These are phyloP conservation scores for Mortierella sp. DNA, from an alignment of 371 early-diverging fungal genomes.

Conservation along the genomic window DNA sequence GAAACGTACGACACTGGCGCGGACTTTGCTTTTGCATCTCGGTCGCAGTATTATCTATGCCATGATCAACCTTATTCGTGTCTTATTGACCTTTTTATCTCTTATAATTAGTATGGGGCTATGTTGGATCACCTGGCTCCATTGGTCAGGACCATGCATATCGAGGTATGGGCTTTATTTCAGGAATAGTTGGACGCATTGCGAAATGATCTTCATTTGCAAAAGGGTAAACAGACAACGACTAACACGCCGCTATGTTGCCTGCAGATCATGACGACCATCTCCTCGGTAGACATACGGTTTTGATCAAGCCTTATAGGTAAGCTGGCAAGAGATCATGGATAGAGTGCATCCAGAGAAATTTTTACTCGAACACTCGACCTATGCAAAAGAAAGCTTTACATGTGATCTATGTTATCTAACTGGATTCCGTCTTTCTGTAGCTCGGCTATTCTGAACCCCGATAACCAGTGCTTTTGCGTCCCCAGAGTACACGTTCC, in stretches of 20 bases:
- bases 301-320: constrained; percentile 46
- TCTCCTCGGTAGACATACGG: constrained; percentile 42
- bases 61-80: background rate
- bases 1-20: constrained; percentile 20
- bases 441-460: constrained; percentile 43
- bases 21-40: too few relatives aligned
- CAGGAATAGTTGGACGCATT: too few relatives aligned
- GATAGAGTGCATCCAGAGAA: too few relatives aligned
- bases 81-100: background rate
- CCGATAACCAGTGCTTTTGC: constrained; percentile 37
- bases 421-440: background rate
- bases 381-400: background rate
- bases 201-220: too few relatives aligned
- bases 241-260: background rate
- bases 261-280: constrained; percentile 40
- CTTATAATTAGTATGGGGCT: constrained; percentile 32
- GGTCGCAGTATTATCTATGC: too few relatives aligned
- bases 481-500: constrained; percentile 20
- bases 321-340: too few relatives aligned
- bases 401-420: background rate
- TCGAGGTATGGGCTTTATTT: constrained; percentile 18
- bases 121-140: constrained; percentile 22
- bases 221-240: background rate
- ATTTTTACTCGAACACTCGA: too few relatives aligned
- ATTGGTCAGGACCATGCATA: constrained; percentile 6